Evolutionary conservation across 139 green algal species (phyloP), one percentile per base, ranked within the genome.

Genomic region (Trebouxia sp.): DNA sequence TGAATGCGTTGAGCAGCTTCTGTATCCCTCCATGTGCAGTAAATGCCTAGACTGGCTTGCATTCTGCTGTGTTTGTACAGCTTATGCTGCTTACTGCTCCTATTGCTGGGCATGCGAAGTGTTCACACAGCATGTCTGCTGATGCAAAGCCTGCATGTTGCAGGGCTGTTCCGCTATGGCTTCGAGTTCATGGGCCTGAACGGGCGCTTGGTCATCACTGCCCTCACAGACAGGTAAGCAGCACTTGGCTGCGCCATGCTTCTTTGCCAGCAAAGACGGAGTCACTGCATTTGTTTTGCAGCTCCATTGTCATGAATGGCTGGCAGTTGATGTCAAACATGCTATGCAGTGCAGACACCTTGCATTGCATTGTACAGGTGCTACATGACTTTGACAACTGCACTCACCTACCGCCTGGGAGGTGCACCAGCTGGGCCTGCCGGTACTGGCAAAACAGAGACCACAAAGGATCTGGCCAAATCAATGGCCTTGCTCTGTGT

Each of bases 171-270:
- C 83, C 83, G 84, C 50, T 96, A 93, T 75, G 91, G 91, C 11
- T 96, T 93, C 80, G 92, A 96, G 78, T 96, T 93, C 86, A 94
- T 94, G 91, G 92, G 92, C 24, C 85, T 96, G 5, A 96, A 95
- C 77, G 92, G 91, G 0, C 89, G 92, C 48, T 86, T 96, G 26
- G 92, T 95, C 66, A 96, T 96, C 86, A 96, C 88, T 12, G 88
- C 88, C 1, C 87, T 97, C 39, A 97, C 93, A 0, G 93, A 97
- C 84, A 65, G 69, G 69, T 77, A 37, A 41, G 69, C 26, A 47
- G 65, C 35, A 75, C n/a, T n/a, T n/a, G 50, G 50, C 50, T 58
- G 50, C 50, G 22, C 50, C n/a, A n/a, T n/a, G n/a, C n/a, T n/a
- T n/a, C n/a, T n/a, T n/a, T n/a, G n/a, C n/a, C n/a, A n/a, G n/a